A percentile compares a stretch with the other conserved stretches of the same genome.
Conservation (phyloP, 371 early-diverging fungal species). For the Circinella umbellata region DNA sequence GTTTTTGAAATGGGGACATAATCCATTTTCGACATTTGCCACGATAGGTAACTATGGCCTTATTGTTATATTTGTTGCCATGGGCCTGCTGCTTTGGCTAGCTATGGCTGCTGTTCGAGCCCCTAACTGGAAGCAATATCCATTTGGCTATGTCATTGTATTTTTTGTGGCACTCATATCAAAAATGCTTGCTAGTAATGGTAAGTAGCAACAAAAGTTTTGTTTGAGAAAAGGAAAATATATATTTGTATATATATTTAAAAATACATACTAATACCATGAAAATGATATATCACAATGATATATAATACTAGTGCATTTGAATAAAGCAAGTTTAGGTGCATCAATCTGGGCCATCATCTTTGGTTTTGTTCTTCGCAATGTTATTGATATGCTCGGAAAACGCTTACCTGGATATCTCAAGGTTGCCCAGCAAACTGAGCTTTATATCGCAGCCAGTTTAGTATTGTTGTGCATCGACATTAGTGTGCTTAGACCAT, state of each 20-base stretch:
- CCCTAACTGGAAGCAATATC: slow-evolving; percentile 47
- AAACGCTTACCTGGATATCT: slow-evolving; percentile 54
- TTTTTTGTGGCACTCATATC: slow-evolving; percentile 57
- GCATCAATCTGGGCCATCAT: slow-evolving; percentile 71
- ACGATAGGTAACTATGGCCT: slow-evolving; percentile 48
- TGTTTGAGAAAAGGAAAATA: background rate
- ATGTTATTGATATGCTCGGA: slow-evolving; percentile 41
- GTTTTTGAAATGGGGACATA: slow-evolving; percentile 54
- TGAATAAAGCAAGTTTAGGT: slow-evolving; percentile 51
- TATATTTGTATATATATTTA: background rate
- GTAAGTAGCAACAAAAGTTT: slow-evolving; percentile 21
- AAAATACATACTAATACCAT: no score
- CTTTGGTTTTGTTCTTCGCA: slow-evolving; percentile 57
- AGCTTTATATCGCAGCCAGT: slow-evolving; percentile 65
- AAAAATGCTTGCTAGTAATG: slow-evolving; percentile 63
- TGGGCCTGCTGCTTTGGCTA: slow-evolving; percentile 57
- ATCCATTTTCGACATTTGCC: slow-evolving; percentile 60
- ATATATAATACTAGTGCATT: background rate
- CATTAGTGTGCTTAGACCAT: slow-evolving; percentile 53
- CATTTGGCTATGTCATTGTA: slow-evolving; percentile 52
- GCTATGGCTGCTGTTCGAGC: slow-evolving; percentile 45
- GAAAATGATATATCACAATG: background rate
- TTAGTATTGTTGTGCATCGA: slow-evolving; percentile 66
- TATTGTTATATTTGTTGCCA: slow-evolving; percentile 53
- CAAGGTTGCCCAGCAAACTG: slow-evolving; percentile 65